Evolutionary conservation across 2,329 filamentous ascomycete genomes (phyloP), one percentile per base, ranked within the genome.

Genomic region (Epichloe bromicola): DNA sequence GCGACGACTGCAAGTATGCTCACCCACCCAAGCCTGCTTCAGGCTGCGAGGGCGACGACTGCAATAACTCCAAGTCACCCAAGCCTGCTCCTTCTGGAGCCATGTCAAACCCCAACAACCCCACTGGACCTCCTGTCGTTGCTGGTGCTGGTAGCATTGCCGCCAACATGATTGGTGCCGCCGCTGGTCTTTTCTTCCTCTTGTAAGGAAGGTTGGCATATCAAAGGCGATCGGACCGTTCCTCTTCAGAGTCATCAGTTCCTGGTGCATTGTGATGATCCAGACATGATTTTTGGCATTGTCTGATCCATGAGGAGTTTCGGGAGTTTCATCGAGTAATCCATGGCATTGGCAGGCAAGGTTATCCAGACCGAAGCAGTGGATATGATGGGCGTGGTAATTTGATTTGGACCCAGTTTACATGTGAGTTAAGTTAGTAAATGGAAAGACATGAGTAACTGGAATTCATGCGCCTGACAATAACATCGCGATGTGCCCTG

Each of bases 151-250:
- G 53, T 52, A 54, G 52, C 50, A 50, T 49, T 19, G 51, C 53
- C 3, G 50, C 51, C 54, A 58, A 56, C 36, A 20, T 62, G 20
- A 33, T 61, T n/a, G 57, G 56, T 34, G 57, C 56, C 34, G 51
- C 58, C 23, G 59, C 55, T 11, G 59, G 56, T 49, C 47, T 61
- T 40, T 49, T 54, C 34, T 51, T 62, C 39, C 41, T 61, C 44
- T 50, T 62, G 51, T 61, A 59, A 56, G 15, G 34, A 17, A 41
- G 7, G 26, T 7, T 30, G 15, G 8, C 3, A 23, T 19, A 14
- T 10, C 3, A 36, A 5, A 20, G 15, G n/a, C n/a, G 23, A 14
- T 10, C 23, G 23, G 41, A 14, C 41, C 7, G 41, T 15, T 30
- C 17, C 41, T 43, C 12, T 26, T 30, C 20, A 26, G 41, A 43